phyloP scores from a whole-genome alignment of 495 filamentous ascomycete species.

The Hyaloscypha finlandica region DNA sequence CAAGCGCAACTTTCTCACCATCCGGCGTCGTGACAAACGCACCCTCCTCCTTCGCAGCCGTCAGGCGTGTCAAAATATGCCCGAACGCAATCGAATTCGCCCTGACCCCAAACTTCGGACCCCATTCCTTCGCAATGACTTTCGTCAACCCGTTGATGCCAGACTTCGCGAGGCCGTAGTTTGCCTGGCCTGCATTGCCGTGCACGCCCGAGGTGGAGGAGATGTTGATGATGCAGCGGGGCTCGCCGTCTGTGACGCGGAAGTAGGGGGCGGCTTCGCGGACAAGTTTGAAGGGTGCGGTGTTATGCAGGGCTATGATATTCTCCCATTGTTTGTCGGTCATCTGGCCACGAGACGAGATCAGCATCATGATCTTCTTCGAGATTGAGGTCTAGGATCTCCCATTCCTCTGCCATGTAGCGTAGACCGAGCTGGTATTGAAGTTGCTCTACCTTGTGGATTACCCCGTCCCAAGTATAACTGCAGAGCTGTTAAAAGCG shows the following conservation, averaged over 20 bases:
- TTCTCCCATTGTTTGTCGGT: constrained; percentile 91
- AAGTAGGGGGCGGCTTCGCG: constrained; percentile 82
- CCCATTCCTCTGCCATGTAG: constrained; percentile 10
- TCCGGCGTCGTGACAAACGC: constrained; percentile 74
- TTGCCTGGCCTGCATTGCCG: constrained; percentile 83
- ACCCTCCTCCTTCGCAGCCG: constrained; percentile 77
- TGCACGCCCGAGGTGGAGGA: constrained; percentile 76
- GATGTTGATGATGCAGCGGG: constrained; percentile 80
- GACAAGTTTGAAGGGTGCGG: constrained; percentile 79
- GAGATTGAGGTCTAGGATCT: constrained; percentile 16
- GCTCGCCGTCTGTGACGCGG: constrained; percentile 78
- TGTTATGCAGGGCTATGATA: constrained; percentile 78
- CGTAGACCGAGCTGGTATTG: constrained; percentile 17
- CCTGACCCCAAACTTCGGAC: constrained; percentile 77
- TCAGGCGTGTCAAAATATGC: constrained; percentile 74
- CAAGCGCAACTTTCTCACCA: constrained; percentile 75
- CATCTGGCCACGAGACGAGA: constrained; percentile 51
- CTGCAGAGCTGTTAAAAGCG: constrained; percentile 22
- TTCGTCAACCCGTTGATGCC: constrained; percentile 78
- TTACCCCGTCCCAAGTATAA: constrained; percentile 85
- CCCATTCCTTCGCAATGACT: constrained; percentile 92
- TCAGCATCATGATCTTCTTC: constrained; percentile 16
- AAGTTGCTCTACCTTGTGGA: constrained; percentile 66
- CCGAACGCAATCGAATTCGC: constrained; percentile 85
- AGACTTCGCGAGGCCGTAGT: constrained; percentile 83